Conservation (phyloP, 2,329 filamentous ascomycete species). For the Talaromyces sp. region DNA sequence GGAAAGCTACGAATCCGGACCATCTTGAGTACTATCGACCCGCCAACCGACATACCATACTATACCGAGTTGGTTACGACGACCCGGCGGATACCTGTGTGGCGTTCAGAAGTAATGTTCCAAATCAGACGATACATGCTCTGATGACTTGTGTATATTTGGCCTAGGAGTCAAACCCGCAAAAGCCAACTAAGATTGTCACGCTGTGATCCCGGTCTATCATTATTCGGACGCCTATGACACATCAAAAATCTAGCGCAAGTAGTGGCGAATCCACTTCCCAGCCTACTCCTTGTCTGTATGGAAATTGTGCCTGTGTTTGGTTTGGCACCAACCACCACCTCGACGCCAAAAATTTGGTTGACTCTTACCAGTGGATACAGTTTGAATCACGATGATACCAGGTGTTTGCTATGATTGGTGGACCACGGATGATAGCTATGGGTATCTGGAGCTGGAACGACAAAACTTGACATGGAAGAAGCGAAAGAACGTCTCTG, state of each 20-base stretch:
- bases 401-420: neutral
- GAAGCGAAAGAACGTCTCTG: neutral
- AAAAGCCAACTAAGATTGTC: neutral
- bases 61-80: constrained; percentile 11
- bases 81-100: constrained; percentile 7
- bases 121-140: neutral
- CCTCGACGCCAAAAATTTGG: constrained; percentile 12
- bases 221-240: constrained; percentile 1
- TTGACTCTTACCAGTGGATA: constrained; percentile 17
- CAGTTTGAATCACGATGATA: constrained; percentile 6
- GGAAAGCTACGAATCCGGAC: constrained; percentile 6
- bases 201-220: neutral
- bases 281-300: neutral
- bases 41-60: constrained; percentile 6
- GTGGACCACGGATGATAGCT: neutral
- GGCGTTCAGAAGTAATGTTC: neutral
- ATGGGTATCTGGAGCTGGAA: neutral
- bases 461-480: neutral
- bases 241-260: constrained; percentile 8
- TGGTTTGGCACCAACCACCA: constrained; percentile 31
- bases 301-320: constrained; percentile 47
- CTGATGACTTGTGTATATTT: constrained; percentile 2
- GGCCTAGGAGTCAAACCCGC: neutral
- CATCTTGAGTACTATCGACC: constrained; percentile 2
- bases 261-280: constrained; percentile 19